Base-by-base conservation (phyloP, 2,329 filamentous ascomycete species). In the Phyllosticta citriasiana region DNA sequence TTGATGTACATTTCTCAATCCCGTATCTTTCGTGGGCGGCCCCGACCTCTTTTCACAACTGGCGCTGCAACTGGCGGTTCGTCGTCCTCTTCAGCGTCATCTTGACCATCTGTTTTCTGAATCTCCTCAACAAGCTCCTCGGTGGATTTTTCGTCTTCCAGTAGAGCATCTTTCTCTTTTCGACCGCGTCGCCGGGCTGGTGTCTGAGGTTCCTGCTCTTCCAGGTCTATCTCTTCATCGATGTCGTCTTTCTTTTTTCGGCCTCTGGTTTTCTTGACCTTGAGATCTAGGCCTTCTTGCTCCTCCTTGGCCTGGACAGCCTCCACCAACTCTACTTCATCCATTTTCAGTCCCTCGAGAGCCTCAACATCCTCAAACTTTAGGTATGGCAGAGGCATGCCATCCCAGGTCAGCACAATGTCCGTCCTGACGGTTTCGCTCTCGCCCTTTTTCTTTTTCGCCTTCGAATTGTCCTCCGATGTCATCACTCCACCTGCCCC, bases 391-490 rank as follows among this genome's bases (percentile, higher is more conserved):
- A 62, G 35, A 0, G 71, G 71, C 7, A 66, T 66, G 1, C 72
- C 72, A 67, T 73, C 68, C 72, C 72, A 74, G 14, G 71, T 74
- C 53, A 74, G 61, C 30, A 70, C 70, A 10, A 74, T 69, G 54
- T 74, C 72, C 54, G 65, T 67, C 53, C 25, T 57, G 7, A 54
- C 50, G 2, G 19, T n/a, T 35, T 66, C 64, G 19, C 10, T 33
- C 35, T 59, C 62, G 50, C 63, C 59, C 57, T 26, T 62, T 56
- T 33, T 63, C 62, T 25, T 58, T 57, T 27, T 55, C 57, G 10
- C 16, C 55, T 47, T 47, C 3, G 16, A 5, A 16, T 47, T 47
- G 6, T 4, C 14, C 6, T 47, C 16, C 16, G 16, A 6, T 16
- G 16, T 1, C 40, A 16, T 4, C 16, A 60, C n/a, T 62, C 57